Percentiles rank a stretch among this genome's conserved stretches.
These are phyloP conservation scores for Meyerozyma sp. DNA, from an alignment of 1,139 yeast species.

Conservation along the genomic window DNA sequence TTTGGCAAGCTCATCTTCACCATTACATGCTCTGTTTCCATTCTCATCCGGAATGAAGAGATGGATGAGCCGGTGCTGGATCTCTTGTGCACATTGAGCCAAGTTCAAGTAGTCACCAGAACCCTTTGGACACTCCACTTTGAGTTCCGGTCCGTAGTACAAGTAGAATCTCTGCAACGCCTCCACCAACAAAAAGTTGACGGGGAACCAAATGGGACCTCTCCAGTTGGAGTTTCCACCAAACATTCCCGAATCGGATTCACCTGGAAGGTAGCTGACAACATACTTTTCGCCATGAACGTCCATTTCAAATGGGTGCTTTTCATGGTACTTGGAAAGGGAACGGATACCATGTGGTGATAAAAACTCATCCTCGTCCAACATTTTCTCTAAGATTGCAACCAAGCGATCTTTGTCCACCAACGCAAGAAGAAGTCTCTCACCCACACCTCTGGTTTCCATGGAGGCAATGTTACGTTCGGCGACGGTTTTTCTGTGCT, in stretches of 20 bases:
- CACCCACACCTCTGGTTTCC: constrained; percentile 82
- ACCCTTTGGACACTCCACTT: constrained; percentile 88
- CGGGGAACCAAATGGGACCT: constrained; percentile 99
- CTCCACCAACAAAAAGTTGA: constrained; percentile 82
- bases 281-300: constrained; percentile 73
- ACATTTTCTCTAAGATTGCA: constrained; percentile 74
- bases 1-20: constrained; percentile 57
- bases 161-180: constrained; percentile 84
- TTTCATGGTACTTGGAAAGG: constrained; percentile 79
- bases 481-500: constrained; percentile 68
- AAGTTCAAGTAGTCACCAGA: constrained; percentile 76
- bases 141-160: constrained; percentile 83
- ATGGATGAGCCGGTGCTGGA: constrained; percentile 82
- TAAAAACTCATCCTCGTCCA: constrained; percentile 85
- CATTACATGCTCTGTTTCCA: constrained; percentile 78
- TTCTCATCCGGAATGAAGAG: constrained; percentile 69
- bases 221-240: constrained; percentile 98
- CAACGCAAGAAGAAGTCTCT: constrained; percentile 73
- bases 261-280: constrained; percentile 86
- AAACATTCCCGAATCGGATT: constrained; percentile 90
- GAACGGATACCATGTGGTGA: constrained; percentile 89
- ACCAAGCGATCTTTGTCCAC: constrained; percentile 78
- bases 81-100: constrained; percentile 89
- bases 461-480: constrained; percentile 87
- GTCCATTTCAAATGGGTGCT: constrained; percentile 81